These are phyloP conservation scores for Ganoderma sinense DNA, from an alignment of 1,284 basidiomycete species.

Conservation along the genomic window DNA sequence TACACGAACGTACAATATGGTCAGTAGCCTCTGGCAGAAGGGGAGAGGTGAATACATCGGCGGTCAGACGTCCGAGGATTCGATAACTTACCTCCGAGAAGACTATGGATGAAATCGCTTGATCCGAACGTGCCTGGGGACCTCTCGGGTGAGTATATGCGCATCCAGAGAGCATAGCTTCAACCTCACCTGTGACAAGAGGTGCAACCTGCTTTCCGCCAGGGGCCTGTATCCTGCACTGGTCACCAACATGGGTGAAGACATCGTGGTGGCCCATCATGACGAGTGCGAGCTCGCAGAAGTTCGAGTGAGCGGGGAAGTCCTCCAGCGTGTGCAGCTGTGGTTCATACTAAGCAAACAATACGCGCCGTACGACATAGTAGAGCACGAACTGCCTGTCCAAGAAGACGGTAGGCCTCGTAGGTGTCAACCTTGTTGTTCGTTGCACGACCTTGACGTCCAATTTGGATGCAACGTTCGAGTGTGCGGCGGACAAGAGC, in stretches of 20 bases:
- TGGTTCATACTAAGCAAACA: background rate
- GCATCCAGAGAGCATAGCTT: background rate
- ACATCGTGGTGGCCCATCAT: conserved; percentile 80
- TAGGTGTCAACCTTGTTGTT: conserved; percentile 80
- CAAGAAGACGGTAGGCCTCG: conserved; percentile 84
- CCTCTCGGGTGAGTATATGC: background rate
- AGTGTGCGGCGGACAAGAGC: conserved; percentile 82
- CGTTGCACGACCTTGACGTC: conserved; percentile 63
- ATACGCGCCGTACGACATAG: too few species aligned
- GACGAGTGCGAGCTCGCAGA: conserved; percentile 83
- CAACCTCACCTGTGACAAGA: conserved; percentile 77
- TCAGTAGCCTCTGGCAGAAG: conserved; percentile 67
- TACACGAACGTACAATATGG: conserved; percentile 57
- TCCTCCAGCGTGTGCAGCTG: conserved; percentile 88
- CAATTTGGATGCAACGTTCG: conserved; percentile 74
- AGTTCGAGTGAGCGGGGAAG: conserved; percentile 91
- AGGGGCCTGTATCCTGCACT: conserved; percentile 79
- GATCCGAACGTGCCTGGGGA: conserved; percentile 80
- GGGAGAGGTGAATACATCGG: conserved; percentile 10
- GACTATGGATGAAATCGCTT: conserved; percentile 85
- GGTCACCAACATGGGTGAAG: conserved; percentile 91
- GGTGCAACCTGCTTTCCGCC: conserved; percentile 83
- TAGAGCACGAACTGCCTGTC: conserved; percentile 59
- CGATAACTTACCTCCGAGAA: conserved; percentile 63
- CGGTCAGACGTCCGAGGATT: conserved; percentile 2